Evolutionary conservation across 2,329 filamentous ascomycete species (phyloP).

Genomic region (Pyricularia sp.): DNA sequence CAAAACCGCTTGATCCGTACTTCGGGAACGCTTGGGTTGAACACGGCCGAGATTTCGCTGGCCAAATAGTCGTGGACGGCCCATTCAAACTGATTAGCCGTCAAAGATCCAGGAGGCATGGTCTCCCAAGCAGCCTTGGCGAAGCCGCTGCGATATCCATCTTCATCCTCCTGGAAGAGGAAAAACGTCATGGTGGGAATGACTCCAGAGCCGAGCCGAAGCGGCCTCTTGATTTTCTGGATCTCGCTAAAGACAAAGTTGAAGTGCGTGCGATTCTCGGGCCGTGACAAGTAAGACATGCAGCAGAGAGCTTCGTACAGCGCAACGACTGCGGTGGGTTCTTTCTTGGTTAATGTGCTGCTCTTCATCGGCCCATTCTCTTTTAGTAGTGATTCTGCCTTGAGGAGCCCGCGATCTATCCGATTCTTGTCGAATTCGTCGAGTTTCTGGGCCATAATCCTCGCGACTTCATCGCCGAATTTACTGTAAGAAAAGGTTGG

Average conservation of each 20-base stretch:
- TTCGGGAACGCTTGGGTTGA: constrained; percentile 33
- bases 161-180: constrained; percentile 62
- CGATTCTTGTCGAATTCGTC: constrained; percentile 25
- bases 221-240: constrained; percentile 60
- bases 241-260: constrained; percentile 76
- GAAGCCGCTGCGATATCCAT: constrained; percentile 49
- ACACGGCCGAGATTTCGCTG: constrained; percentile 54
- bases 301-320: constrained; percentile 87
- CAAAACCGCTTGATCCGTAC: constrained; percentile 62
- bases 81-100: constrained; percentile 75
- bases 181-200: constrained; percentile 80
- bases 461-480: constrained; percentile 30
- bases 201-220: constrained; percentile 63
- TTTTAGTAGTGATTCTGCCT: constrained; percentile 38
- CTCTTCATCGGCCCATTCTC: constrained; percentile 36
- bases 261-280: constrained; percentile 50
- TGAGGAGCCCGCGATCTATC: constrained; percentile 30
- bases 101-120: constrained; percentile 51
- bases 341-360: constrained; percentile 33
- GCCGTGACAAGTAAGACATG: constrained; percentile 60
- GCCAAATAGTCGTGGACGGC: constrained; percentile 68
- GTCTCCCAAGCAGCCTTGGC: constrained; percentile 60
- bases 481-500: constrained; percentile 12
- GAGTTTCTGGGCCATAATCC: constrained; percentile 29
- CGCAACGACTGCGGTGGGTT: constrained; percentile 59